A percentile compares a stretch with the other conserved stretches of the same genome.
These are phyloP conservation scores for Helicosporidium sp. DNA, from an alignment of 139 green algal species.

Conservation along the genomic window DNA sequence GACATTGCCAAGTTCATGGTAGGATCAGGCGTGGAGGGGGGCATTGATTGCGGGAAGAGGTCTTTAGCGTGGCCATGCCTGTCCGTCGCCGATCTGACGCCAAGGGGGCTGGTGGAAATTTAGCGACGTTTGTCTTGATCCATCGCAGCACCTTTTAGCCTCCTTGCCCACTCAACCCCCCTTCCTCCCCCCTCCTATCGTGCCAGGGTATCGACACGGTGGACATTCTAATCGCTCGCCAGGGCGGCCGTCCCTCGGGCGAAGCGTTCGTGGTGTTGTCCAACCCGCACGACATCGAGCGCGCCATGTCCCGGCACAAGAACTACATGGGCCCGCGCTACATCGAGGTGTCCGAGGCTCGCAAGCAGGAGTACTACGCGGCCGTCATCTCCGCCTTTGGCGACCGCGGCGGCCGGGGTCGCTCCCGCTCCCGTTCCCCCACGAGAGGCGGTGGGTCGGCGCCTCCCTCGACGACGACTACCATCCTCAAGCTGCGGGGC, in stretches of 20 bases:
- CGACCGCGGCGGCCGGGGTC: constrained; percentile 8
- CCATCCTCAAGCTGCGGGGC: constrained; percentile 57
- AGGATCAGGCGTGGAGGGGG: background rate
- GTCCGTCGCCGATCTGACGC: too few relatives aligned
- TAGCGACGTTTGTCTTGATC: too few relatives aligned
- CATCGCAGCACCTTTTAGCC: too few relatives aligned
- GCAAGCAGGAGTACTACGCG: constrained; percentile 60
- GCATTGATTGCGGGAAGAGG: too few relatives aligned
- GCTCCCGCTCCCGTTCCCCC: background rate
- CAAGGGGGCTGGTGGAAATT: too few relatives aligned
- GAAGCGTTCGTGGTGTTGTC: constrained; percentile 53
- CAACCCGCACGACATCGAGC: constrained; percentile 35
- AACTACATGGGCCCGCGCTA: constrained; percentile 58
- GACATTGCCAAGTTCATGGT: too few relatives aligned
- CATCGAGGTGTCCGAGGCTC: constrained; percentile 55
- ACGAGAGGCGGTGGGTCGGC: too few relatives aligned
- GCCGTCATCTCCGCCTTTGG: constrained; percentile 16
- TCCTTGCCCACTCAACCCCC: too few relatives aligned
- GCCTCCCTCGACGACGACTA: background rate
- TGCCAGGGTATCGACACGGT: constrained; percentile 46
- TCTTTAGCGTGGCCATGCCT: too few relatives aligned
- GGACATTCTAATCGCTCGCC: constrained; percentile 48
- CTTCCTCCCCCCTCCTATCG: background rate
- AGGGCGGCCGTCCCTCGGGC: constrained; percentile 41
- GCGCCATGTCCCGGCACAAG: constrained; percentile 47